Conservation (phyloP, 2,329 filamentous ascomycete genomes). For the Penicillium sp. region DNA sequence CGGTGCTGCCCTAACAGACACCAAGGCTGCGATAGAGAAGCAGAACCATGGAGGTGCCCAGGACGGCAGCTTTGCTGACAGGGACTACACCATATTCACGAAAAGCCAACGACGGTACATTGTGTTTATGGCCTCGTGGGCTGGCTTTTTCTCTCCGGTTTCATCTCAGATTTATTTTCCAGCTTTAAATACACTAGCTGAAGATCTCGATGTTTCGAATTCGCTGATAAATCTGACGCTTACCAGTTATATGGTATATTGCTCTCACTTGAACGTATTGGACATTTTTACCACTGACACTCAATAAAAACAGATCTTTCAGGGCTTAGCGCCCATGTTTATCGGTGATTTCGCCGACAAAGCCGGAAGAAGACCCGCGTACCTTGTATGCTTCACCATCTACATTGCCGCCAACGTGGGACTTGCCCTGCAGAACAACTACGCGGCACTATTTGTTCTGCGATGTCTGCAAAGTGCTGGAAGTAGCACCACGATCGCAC, state of each 20-base stretch:
- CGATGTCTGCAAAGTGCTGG: conserved; percentile 39
- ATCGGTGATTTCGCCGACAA: conserved; percentile 49
- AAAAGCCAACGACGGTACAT: conserved; percentile 23
- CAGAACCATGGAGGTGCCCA: conserved; percentile 4
- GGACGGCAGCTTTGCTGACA: conserved; percentile 9
- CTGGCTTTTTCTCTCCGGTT: conserved; percentile 41
- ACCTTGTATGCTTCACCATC: conserved; percentile 49
- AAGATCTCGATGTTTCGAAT: conserved; percentile 25
- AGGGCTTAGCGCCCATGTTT: conserved; percentile 50
- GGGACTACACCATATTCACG: conserved; percentile 31
- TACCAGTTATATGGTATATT: conserved; percentile 23
- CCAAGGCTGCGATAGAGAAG: conserved; percentile 4
- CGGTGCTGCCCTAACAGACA: background rate
- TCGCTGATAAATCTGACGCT: conserved; percentile 23
- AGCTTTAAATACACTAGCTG: conserved; percentile 30
- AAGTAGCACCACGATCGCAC: conserved; percentile 37
- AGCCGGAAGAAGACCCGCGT: conserved; percentile 47
- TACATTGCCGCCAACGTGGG: conserved; percentile 39
- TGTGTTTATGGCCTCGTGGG: conserved; percentile 26
- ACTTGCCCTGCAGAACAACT: conserved; percentile 34
- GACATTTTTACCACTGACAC: conserved; percentile 1
- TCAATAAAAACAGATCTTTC: conserved; percentile 39
- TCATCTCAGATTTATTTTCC: conserved; percentile 44
- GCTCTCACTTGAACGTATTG: background rate
- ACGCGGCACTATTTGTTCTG: conserved; percentile 34